Percentiles rank a stretch among this genome's conserved stretches.
Evolutionary conservation across 495 filamentous ascomycete species (phyloP).

Genomic region (Aspergillus nidulans): DNA sequence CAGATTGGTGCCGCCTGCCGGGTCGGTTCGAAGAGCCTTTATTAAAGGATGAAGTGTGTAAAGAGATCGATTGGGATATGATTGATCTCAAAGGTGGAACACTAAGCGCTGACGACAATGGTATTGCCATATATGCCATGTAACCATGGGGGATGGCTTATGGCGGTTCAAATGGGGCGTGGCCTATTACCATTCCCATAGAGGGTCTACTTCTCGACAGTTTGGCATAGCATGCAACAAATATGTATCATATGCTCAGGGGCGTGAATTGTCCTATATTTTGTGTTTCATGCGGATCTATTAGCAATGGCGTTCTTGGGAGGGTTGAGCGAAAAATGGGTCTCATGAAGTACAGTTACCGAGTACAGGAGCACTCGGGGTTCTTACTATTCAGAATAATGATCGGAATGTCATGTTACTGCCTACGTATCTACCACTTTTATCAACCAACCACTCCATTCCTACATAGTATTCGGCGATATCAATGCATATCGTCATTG

Average conservation of each 20-base stretch:
- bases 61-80: conserved; percentile 31
- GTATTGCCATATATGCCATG: conserved; percentile 25
- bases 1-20: conserved; percentile 31
- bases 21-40: conserved; percentile 21
- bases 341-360: conserved; percentile 1
- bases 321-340: conserved; percentile 22
- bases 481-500: neutral
- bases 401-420: neutral
- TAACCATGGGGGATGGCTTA: conserved; percentile 13
- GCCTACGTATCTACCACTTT: neutral
- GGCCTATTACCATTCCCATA: neutral
- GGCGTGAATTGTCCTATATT: conserved; percentile 6
- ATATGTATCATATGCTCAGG: conserved; percentile 18
- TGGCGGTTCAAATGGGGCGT: conserved; percentile 11
- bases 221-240: conserved; percentile 21
- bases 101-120: conserved; percentile 23
- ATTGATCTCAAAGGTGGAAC: conserved; percentile 23
- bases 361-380: neutral
- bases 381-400: neutral
- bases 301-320: conserved; percentile 36
- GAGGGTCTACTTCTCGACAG: neutral
- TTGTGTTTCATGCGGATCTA: conserved; percentile 20
- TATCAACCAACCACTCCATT: neutral
- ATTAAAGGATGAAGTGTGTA: conserved; percentile 24
- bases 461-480: neutral